Conservation (phyloP, 2,329 filamentous ascomycete genomes). For the Scleromitrula shiraiana region DNA sequence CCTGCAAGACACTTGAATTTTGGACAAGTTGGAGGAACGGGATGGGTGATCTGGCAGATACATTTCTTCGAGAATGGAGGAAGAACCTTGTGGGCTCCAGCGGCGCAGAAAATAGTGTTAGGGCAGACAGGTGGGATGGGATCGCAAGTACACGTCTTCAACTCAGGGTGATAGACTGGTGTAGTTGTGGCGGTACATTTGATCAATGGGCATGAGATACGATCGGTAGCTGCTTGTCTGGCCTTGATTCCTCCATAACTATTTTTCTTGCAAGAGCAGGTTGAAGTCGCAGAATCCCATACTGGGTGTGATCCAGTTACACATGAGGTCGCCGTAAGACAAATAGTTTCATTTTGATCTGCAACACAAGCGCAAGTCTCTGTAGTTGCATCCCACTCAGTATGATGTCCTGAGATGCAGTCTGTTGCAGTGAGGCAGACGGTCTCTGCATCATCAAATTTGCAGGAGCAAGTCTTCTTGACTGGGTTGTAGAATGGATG, state of each 20-base stretch:
- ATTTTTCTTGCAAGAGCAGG: constrained; percentile 1
- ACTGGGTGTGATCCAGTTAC: background rate
- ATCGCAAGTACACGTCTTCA: constrained; percentile 15
- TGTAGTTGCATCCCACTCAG: constrained; percentile 3
- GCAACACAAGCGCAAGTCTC: constrained; percentile 10
- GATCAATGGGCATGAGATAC: constrained; percentile 12
- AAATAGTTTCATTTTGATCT: constrained; percentile 1
- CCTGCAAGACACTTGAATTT: constrained; percentile 14
- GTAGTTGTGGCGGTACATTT: constrained; percentile 11
- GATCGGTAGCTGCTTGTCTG: constrained; percentile 1
- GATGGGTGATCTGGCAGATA: constrained; percentile 13
- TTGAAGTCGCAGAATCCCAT: constrained; percentile 1
- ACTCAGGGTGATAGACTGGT: constrained; percentile 14
- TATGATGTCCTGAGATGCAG: background rate
- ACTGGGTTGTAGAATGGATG: constrained; percentile 11
- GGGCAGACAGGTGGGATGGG: constrained; percentile 8
- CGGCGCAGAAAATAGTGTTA: constrained; percentile 13
- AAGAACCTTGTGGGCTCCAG: constrained; percentile 11
- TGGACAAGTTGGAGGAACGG: constrained; percentile 12
- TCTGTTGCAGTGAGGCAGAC: constrained; percentile 8
- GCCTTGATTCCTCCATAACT: background rate
- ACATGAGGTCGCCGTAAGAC: constrained; percentile 1
- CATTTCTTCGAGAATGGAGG: constrained; percentile 11
- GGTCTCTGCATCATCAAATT: constrained; percentile 4
- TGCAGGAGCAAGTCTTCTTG: constrained; percentile 9